phyloP scores from a whole-genome alignment of 805 yeast genomes.

The Wickerhamiella allomyrinae region DNA sequence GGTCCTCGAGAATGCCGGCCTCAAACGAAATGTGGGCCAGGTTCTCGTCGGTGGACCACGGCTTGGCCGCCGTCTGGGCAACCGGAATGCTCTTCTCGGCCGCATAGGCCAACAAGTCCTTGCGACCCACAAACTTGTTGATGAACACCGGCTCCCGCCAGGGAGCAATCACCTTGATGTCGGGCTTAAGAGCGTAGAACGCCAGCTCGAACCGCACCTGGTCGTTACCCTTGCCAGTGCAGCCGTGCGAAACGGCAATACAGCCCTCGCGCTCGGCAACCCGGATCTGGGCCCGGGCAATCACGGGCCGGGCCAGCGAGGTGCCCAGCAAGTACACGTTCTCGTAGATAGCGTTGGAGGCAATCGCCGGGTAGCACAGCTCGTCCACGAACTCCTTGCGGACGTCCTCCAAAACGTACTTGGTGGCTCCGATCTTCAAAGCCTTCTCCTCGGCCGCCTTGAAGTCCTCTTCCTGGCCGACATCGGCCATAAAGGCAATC shows the following conservation, averaged over 20 bases:
- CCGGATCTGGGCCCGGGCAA: constrained; percentile 94
- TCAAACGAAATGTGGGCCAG: constrained; percentile 97
- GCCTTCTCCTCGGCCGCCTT: constrained; percentile 96
- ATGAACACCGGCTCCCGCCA: constrained; percentile 97
- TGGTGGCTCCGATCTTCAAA: constrained; percentile 90
- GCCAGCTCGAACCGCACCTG: constrained; percentile 96
- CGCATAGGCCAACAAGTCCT: constrained; percentile 87
- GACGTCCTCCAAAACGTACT: constrained; percentile 86
- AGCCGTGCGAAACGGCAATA: constrained; percentile 97
- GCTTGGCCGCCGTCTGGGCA: constrained; percentile 94
- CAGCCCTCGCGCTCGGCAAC: constrained; percentile 97
- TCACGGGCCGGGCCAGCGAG: constrained; percentile 96
- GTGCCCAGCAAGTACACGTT: constrained; percentile 95
- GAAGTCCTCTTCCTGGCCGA: constrained; percentile 99
- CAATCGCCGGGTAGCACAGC: constrained; percentile 91
- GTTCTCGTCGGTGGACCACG: constrained; percentile 99
- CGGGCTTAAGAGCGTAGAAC: constrained; percentile 96
- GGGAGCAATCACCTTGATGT: constrained; percentile 92
- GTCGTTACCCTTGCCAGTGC: constrained; percentile 99
- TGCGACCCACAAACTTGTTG: constrained; percentile 95
- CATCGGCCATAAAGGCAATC: constrained; percentile 94
- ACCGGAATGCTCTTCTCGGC: constrained; percentile 86
- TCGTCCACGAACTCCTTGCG: constrained; percentile 89
- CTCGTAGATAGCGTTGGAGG: constrained; percentile 94
- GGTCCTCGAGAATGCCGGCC: constrained; percentile 98